Evolutionary conservation across 2,329 filamentous ascomycete genomes (phyloP), one percentile per base, ranked within the genome.

Genomic region (Colletotrichum simmondsii): DNA sequence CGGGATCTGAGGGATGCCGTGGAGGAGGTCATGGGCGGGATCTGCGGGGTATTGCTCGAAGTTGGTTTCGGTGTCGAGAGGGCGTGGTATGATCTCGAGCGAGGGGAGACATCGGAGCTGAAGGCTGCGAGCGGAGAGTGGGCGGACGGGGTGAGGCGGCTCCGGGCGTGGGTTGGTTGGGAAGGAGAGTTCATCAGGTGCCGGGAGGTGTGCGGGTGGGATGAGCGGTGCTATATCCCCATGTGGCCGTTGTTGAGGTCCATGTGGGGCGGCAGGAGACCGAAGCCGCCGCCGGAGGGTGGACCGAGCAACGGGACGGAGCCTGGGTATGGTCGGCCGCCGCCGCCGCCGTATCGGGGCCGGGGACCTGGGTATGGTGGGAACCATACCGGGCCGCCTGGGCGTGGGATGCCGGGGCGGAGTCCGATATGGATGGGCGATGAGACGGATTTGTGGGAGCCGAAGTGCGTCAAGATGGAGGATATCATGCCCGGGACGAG

Each of bases 151-250:
- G 71, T 87, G 4, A 80, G 84, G 58, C 82, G 86, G 73, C 76
- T 88, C 12, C 83, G 84, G 76, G 85, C 86, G 1, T 88, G 86
- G 86, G 79, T 88, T 1, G 86, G 86, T 5, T 88, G 86, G 86
- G 84, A 83, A 46, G 84, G 84, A 32, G 83, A 86, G 76, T 86
- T 84, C 77, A 79, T 81, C 1, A 78, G 79, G 10, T 88, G 86
- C 71, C 74, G 80, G 3, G 76, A 80, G 35, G 80, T 80, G 53
- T 88, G 86, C 69, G 82, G 74, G 4, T 81, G 80, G 77, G 81
- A 85, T 68, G 84, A 87, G 75, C 80, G 82, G 14, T 87, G 86
- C 75, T 87, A 82, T 71, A 86, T 88, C 52, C 86, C 86, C 1
- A 88, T 88, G 83, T 88, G 86, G 86, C 86, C 86, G 2, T 73